A percentile compares a stretch with the other conserved stretches of the same genome.
These are phyloP conservation scores for Tolypocladium nubicola DNA, from an alignment of 2,329 filamentous ascomycete genomes.

Conservation along the genomic window DNA sequence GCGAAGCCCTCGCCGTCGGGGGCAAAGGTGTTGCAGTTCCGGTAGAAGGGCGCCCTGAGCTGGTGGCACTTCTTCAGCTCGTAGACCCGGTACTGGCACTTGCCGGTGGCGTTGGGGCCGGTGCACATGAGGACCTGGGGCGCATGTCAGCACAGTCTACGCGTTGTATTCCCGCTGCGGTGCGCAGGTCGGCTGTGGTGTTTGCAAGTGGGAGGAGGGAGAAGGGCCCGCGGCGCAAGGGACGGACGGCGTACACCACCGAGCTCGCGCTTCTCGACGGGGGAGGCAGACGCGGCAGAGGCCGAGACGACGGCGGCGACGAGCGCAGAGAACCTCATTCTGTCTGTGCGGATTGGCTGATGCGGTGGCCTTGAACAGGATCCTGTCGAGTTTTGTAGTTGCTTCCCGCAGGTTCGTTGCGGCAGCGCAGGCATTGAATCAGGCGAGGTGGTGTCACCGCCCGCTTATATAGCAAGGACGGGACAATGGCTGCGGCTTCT, in stretches of 20 bases:
- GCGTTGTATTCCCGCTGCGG: background rate
- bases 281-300: constrained; percentile 13
- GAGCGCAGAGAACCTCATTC: constrained; percentile 19
- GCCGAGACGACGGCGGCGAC: constrained; percentile 11
- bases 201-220: background rate
- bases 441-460: background rate
- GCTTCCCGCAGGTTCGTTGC: too few species aligned
- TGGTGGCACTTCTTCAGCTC: constrained; percentile 33
- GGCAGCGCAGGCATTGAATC: too few species aligned
- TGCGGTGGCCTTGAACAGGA: too few species aligned
- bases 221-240: too few species aligned
- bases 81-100: constrained; percentile 33
- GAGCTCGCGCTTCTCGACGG: constrained; percentile 28
- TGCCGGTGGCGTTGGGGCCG: constrained; percentile 36
- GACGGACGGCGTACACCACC: constrained; percentile 32
- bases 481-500: background rate
- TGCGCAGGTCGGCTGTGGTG: background rate
- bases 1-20: constrained; percentile 37
- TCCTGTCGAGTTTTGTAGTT: too few species aligned
- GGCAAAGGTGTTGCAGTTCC: constrained; percentile 37
- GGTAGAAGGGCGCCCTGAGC: constrained; percentile 26
- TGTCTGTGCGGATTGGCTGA: background rate
- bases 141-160: background rate
- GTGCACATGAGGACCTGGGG: constrained; percentile 38
- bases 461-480: background rate